Base-by-base conservation (phyloP, 2,329 filamentous ascomycete species). In the Paecilomyces sp. region DNA sequence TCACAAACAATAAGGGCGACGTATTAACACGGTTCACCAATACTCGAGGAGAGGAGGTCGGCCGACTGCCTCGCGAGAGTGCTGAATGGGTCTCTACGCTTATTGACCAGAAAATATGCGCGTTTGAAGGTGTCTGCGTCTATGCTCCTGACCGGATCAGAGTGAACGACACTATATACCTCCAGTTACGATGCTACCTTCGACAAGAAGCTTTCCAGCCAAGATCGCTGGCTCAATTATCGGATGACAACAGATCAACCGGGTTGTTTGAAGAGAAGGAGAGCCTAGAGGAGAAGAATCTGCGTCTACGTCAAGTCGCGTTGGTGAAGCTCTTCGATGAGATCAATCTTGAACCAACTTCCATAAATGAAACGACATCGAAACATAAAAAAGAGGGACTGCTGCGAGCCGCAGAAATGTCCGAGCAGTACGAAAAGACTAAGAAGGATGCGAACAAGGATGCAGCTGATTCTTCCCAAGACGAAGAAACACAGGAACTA, bases 11-110 rank as follows among this genome's bases (percentile, higher is more conserved):
- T 67, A 86, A 90, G 55, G 83, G 87, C 22, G 94, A 99, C 76
- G 86, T 96, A 5, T 84, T 99, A 61, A 95, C 97, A 28, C 87
- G 94, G 1, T 97, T 99, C 69, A 96, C 90, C 0, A 95, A 91
- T 68, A 74, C 81, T 9, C 83, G 78, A 57, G 92, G 92, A 0
- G 85, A 88, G 58, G 94, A 99, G 72, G 83, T 99, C 55, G 94
- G 94, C 3, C 84, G 94, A 61, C 75, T 99, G 41, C 88, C 92
- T 30, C 93, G 92, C 67, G 92, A 97, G 34, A 87, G 86, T 4
- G 92, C 94, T 3, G 85, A 87, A 61, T 99, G 94, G 92, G 90
- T 97, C 5, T 96, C 94, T 3, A 88, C 92, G 0, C 77, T 99
- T 65, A 86, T 97, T 57, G 94, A 99, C 69, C 92, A 97, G 71